Conservation (phyloP, 768 basidiomycete genomes). For the Pleurotus pulmonarius region DNA sequence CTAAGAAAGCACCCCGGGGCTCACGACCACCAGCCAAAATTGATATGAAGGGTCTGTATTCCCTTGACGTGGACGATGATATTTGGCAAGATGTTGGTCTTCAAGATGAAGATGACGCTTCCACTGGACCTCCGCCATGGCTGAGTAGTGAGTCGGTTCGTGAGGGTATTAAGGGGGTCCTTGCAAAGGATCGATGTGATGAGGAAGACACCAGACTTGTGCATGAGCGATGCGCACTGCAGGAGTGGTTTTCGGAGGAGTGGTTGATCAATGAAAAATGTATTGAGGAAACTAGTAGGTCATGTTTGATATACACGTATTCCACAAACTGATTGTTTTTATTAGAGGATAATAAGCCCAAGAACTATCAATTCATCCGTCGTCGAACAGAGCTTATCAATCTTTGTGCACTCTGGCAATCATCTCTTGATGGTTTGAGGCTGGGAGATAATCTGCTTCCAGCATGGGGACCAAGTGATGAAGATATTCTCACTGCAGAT, state of each 20-base stretch:
- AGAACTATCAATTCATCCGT: not conserved
- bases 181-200: not conserved
- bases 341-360: not conserved
- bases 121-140: no score
- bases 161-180: no score
- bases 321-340: not conserved
- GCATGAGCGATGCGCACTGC: constrained; percentile 15
- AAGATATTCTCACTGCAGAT: not conserved
- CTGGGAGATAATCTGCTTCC: not conserved
- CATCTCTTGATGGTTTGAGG: not conserved
- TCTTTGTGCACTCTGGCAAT: not conserved
- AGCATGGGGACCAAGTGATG: not conserved
- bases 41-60: constrained; percentile 1
- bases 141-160: no score
- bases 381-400: not conserved
- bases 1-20: constrained; percentile 14
- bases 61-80: no score
- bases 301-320: no score
- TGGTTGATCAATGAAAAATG: constrained; percentile 13
- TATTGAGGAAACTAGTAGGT: not conserved
- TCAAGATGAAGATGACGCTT: no score
- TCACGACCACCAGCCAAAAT: constrained; percentile 16
- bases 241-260: constrained; percentile 22
- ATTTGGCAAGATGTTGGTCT: no score
- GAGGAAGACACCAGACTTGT: constrained; percentile 11